A percentile compares a stretch with the other conserved stretches of the same genome.
phyloP scores from a whole-genome alignment of 1,139 yeast genomes.

The Nakaseomyces bracarensis region DNA sequence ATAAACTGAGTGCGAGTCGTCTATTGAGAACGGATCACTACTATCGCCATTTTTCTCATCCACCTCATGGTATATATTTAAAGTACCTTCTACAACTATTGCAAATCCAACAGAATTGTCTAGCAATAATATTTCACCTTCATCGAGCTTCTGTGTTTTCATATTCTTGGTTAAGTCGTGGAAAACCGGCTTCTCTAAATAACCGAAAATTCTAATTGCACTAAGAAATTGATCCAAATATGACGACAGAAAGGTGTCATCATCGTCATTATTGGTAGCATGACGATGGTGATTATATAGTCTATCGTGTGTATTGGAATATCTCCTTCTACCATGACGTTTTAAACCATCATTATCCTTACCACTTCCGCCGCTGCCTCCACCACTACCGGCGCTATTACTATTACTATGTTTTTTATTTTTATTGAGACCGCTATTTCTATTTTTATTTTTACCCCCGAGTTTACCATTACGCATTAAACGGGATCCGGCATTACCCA shows the following conservation, averaged over 20 bases:
- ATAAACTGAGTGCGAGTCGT: constrained; percentile 6
- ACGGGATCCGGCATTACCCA: too few relatives aligned
- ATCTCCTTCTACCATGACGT: constrained; percentile 1
- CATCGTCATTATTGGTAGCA: constrained; percentile 6
- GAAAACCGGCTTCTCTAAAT: constrained; percentile 80
- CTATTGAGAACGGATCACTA: constrained; percentile 1
- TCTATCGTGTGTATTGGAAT: background rate
- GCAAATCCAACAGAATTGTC: constrained; percentile 78
- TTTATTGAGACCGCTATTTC: background rate
- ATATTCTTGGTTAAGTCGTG: constrained; percentile 87
- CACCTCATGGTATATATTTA: constrained; percentile 66
- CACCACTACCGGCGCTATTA: background rate
- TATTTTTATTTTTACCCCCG: background rate
- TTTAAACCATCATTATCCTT: background rate
- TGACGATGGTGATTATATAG: background rate
- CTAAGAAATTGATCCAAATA: constrained; percentile 83
- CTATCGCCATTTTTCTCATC: constrained; percentile 16
- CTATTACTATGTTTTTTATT: too few relatives aligned
- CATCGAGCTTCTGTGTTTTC: constrained; percentile 77
- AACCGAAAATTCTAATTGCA: constrained; percentile 91
- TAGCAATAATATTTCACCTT: constrained; percentile 66
- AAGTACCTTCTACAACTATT: constrained; percentile 87
- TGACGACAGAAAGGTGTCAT: constrained; percentile 29
- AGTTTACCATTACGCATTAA: background rate
- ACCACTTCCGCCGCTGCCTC: background rate